Conservation (phyloP, 495 filamentous ascomycete genomes). For the Lineolata rhizophorae region DNA sequence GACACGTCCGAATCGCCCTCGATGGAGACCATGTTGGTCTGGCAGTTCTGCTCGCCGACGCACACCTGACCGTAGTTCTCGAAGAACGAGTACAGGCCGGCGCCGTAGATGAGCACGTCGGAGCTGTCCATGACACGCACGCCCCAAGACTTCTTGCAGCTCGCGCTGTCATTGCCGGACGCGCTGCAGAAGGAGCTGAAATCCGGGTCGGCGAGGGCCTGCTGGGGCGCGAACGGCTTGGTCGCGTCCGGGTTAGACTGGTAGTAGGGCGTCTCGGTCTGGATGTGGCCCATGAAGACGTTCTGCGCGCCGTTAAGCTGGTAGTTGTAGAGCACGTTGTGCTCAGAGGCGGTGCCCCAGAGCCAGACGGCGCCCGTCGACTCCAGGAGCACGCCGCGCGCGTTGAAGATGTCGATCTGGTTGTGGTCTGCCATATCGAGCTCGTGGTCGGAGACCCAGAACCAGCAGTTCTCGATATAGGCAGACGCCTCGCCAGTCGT, state of each 20-base stretch:
- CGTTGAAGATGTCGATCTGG: constrained; percentile 23
- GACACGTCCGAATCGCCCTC: constrained; percentile 41
- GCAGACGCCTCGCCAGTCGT: constrained; percentile 13
- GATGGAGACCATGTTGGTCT: constrained; percentile 69
- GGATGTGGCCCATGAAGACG: constrained; percentile 53
- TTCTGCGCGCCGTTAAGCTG: constrained; percentile 47
- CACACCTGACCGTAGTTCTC: constrained; percentile 47
- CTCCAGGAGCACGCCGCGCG: constrained; percentile 28
- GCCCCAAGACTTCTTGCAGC: constrained; percentile 30
- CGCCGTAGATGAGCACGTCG: constrained; percentile 15
- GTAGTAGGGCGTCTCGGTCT: constrained; percentile 51
- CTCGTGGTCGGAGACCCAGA: constrained; percentile 23
- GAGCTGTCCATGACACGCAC: constrained; percentile 20
- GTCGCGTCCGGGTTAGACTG: constrained; percentile 17
- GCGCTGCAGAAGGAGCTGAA: constrained; percentile 14
- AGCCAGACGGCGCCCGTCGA: constrained; percentile 32
- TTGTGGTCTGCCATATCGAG: constrained; percentile 16
- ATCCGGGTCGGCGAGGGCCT: constrained; percentile 16
- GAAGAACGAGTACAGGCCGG: constrained; percentile 32
- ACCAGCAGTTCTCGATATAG: constrained; percentile 23
- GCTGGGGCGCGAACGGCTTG: constrained; percentile 14
- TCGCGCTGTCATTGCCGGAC: constrained; percentile 12
- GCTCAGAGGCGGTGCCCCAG: constrained; percentile 54
- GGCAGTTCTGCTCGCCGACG: constrained; percentile 52
- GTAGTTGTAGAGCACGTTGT: constrained; percentile 64